phyloP scores from a whole-genome alignment of 129 eudicot species.

The Chrysanthemum lavandulifolium region DNA sequence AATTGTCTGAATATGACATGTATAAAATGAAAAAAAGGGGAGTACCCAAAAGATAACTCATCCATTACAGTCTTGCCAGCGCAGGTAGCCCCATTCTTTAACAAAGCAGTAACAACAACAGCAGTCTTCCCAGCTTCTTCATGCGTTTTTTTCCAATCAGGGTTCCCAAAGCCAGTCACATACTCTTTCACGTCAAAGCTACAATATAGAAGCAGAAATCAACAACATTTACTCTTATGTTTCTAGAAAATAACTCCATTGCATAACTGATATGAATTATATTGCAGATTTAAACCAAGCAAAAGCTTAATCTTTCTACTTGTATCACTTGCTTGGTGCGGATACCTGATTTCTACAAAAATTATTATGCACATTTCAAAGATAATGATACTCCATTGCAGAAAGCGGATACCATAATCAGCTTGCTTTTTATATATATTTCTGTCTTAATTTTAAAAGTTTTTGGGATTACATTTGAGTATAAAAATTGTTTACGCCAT shows the following conservation, averaged over 20 bases:
- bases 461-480: neutral
- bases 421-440: too few relatives aligned
- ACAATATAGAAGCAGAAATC: constrained; percentile 17
- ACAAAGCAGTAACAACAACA: constrained; percentile 57
- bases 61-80: constrained; percentile 84
- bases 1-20: neutral
- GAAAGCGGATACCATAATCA: too few relatives aligned
- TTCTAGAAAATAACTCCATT: neutral
- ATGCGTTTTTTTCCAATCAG: constrained; percentile 84
- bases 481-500: too few relatives aligned
- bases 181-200: constrained; percentile 86
- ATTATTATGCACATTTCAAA: constrained; percentile 8
- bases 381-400: neutral
- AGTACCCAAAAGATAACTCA: constrained; percentile 79
- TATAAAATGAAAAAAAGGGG: neutral
- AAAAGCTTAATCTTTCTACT: constrained; percentile 19
- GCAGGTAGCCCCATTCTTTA: constrained; percentile 83
- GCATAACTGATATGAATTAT: constrained; percentile 1
- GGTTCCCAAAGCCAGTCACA: constrained; percentile 78
- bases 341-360: neutral
- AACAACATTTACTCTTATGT: constrained; percentile 8
- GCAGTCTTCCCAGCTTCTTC: constrained; percentile 81
- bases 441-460: neutral
- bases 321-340: constrained; percentile 9
- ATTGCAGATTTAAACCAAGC: constrained; percentile 3